Evolutionary conservation across 1,139 yeast species (phyloP), one percentile per base, ranked within the genome.

Genomic region (Geotrichum candidum): DNA sequence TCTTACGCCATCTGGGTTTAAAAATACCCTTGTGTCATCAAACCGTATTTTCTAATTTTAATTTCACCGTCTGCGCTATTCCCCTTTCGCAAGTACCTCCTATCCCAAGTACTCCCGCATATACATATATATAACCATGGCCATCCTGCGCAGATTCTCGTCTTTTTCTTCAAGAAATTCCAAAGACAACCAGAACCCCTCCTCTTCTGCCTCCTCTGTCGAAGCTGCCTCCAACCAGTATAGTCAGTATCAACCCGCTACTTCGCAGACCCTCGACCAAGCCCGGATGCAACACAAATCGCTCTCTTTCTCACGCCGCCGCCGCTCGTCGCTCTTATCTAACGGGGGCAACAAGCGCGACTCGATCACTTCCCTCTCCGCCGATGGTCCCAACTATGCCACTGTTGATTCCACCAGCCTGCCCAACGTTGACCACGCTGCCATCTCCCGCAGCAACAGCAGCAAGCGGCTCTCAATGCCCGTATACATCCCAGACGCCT

Each of bases 161-260:
- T 46, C 31, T 27, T 45, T 54, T 48, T 23, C 57, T 29, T 18
- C 57, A 22, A 48, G 41, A 54, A n/a, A 41, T 54, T 46, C 59
- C 50, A 23, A 29, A n/a, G 27, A 25, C 59, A 27, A 31, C n/a
- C 29, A 35, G 33, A 18, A 35, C 41, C 9, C 48, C 52, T 25
- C 48, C 6, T 18, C 48, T 9, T 41, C 22, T 41, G 48, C n/a
- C 48, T 18, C 18, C 31, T 50, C 31, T 3, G 31, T 18, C 27
- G 46, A 41, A 15, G 46, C 46, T 15, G 46, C 18, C 18, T 7
- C 46, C 46, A 13, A 41, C 46, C 46, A 41, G 22, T 41, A 11
- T n/a, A 13, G 7, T n/a, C 46, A 41, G 46, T 41, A 41, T n/a
- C 15, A 41, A 41, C 46, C 46, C 7, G 22, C 46, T 27, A 27